Conservation (phyloP, 768 basidiomycete genomes). For the Boletus vermiculosoides region DNA sequence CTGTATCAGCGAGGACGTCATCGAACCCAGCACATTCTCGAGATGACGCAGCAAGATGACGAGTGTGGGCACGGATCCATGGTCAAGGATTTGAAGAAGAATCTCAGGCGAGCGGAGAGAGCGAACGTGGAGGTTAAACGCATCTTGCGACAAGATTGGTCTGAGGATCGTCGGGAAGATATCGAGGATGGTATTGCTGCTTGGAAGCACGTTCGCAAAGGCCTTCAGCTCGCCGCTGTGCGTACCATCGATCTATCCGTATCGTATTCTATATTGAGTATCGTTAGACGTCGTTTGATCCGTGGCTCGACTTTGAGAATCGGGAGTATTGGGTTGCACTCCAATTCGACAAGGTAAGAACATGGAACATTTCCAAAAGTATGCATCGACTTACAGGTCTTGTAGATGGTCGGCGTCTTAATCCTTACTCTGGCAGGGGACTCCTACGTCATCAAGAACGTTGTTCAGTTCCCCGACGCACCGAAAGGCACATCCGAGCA, state of each 20-base stretch:
- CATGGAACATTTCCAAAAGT: no score
- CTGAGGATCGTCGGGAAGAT: constrained; percentile 41
- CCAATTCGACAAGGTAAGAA: constrained; percentile 23
- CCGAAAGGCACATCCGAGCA: constrained; percentile 54
- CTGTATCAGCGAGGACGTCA: constrained; percentile 62
- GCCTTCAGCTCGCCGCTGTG: constrained; percentile 55
- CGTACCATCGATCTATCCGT: constrained; percentile 5
- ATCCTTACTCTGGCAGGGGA: constrained; percentile 49
- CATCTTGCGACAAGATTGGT: constrained; percentile 40
- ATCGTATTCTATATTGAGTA: background rate
- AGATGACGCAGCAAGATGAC: constrained; percentile 36
- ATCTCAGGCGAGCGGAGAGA: constrained; percentile 56
- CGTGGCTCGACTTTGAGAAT: constrained; percentile 56
- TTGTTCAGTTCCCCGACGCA: constrained; percentile 50
- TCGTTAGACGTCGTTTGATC: constrained; percentile 44
- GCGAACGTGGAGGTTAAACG: constrained; percentile 47
- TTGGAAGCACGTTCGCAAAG: constrained; percentile 54
- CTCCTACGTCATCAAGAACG: constrained; percentile 57
- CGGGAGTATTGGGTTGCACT: constrained; percentile 57
- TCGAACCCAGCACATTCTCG: constrained; percentile 49
- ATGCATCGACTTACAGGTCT: background rate
- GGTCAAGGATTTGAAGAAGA: constrained; percentile 61
- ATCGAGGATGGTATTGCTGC: constrained; percentile 53
- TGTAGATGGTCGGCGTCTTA: constrained; percentile 45
- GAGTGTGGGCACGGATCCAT: constrained; percentile 38